Conservation (phyloP, 352 stramenopile genomes). For the Pythium scleroteichum region DNA sequence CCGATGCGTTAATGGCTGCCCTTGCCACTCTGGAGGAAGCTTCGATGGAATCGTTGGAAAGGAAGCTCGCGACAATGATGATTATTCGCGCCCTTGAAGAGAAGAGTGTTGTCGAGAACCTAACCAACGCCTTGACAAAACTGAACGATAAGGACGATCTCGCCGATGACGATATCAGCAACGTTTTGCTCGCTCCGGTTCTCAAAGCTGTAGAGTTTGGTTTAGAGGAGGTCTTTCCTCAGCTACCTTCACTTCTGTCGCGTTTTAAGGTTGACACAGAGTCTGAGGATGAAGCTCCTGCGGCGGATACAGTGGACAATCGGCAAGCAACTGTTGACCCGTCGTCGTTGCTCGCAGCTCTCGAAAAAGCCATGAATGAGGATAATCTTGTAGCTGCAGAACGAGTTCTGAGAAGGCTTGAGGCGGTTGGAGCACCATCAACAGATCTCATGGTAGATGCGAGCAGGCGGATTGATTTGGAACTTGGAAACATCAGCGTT, state of each 20-base stretch:
- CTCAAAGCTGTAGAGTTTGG: conserved; percentile 59
- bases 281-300: conserved; percentile 1
- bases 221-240: conserved; percentile 54
- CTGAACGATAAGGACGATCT: conserved; percentile 7
- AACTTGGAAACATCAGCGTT: conserved; percentile 20
- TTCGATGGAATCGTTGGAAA: conserved; percentile 63
- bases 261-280: not conserved
- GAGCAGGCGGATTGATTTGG: conserved; percentile 24
- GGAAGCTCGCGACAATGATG: conserved; percentile 82
- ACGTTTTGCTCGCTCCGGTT: conserved; percentile 35
- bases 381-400: conserved; percentile 69
- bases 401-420: conserved; percentile 48
- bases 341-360: conserved; percentile 41
- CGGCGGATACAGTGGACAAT: conserved; percentile 3
- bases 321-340: conserved; percentile 27
- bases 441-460: conserved; percentile 39
- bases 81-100: conserved; percentile 78
- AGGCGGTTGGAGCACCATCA: conserved; percentile 35
- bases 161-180: conserved; percentile 27
- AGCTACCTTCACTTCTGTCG: conserved; percentile 22
- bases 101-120: conserved; percentile 58
- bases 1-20: conserved; percentile 67
- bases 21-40: conserved; percentile 67
- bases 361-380: conserved; percentile 67
- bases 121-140: conserved; percentile 35